Conservation (phyloP, 2,329 filamentous ascomycete genomes). For the Fusarium redolens region DNA sequence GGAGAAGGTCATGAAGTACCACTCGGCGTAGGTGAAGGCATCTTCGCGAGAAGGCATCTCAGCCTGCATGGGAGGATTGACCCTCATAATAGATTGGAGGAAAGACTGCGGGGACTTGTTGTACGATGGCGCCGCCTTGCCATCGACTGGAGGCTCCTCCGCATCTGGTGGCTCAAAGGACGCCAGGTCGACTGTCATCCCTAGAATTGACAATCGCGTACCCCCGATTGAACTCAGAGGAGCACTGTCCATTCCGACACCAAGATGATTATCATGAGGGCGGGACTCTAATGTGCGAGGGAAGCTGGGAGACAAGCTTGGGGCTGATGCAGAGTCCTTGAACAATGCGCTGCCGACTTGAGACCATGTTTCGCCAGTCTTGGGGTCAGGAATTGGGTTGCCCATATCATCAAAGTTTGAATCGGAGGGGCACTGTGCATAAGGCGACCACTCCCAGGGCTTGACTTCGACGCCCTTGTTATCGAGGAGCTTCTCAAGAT, state of each 20-base stretch:
- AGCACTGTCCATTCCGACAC: slow-evolving; percentile 70
- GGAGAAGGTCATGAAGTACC: slow-evolving; percentile 80
- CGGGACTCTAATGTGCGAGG: slow-evolving; percentile 55
- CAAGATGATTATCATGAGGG: slow-evolving; percentile 72
- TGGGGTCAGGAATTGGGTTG: slow-evolving; percentile 38
- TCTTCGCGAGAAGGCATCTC: slow-evolving; percentile 72
- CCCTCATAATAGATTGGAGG: slow-evolving; percentile 71
- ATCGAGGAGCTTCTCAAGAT: slow-evolving; percentile 74
- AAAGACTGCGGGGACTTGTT: slow-evolving; percentile 81
- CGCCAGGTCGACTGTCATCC: slow-evolving; percentile 82
- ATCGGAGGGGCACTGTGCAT: slow-evolving; percentile 44
- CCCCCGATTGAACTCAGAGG: slow-evolving; percentile 80
- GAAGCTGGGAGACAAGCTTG: slow-evolving; percentile 41
- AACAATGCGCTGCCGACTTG: slow-evolving; percentile 50
- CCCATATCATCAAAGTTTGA: slow-evolving; percentile 43
- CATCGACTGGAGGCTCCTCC: slow-evolving; percentile 63
- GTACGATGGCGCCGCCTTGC: slow-evolving; percentile 61
- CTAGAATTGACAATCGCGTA: slow-evolving; percentile 80
- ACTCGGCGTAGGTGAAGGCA: slow-evolving; percentile 76
- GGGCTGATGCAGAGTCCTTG: slow-evolving; percentile 46
- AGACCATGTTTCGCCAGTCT: slow-evolving; percentile 47
- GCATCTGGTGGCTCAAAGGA: slow-evolving; percentile 75
- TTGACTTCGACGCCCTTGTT: slow-evolving; percentile 71
- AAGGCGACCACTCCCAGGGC: slow-evolving; percentile 56
- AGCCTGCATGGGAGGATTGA: slow-evolving; percentile 67